Evolutionary conservation across 768 basidiomycete genomes (phyloP).

Genomic region (Lanmaoa rubissima): DNA sequence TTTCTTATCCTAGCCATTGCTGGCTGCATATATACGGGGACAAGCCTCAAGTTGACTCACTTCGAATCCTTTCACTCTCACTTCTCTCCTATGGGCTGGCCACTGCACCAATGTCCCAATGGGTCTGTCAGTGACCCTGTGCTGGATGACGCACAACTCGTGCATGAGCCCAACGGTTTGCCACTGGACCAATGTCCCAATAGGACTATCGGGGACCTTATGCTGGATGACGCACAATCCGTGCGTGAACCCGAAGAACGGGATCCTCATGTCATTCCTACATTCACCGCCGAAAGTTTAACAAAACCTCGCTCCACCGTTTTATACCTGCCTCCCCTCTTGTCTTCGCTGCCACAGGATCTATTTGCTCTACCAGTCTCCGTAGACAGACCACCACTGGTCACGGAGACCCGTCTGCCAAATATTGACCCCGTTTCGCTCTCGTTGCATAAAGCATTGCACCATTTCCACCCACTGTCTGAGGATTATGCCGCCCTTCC

Average conservation of each 20-base stretch:
- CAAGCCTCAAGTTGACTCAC: background rate
- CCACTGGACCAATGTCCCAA: background rate
- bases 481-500: slow-evolving; percentile 58
- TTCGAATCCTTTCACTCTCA: background rate
- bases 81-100: slow-evolving; percentile 19
- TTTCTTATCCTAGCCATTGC: background rate
- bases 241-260: slow-evolving; percentile 16
- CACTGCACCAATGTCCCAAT: background rate
- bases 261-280: slow-evolving; percentile 57
- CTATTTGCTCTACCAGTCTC: slow-evolving; percentile 29
- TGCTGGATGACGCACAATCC: background rate
- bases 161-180: background rate
- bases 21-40: slow-evolving; percentile 9
- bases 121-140: background rate
- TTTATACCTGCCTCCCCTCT: slow-evolving; percentile 80
- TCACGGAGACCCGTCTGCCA: slow-evolving; percentile 76
- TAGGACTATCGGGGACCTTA: background rate
- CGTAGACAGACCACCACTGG: slow-evolving; percentile 41
- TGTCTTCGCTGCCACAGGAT: slow-evolving; percentile 67
- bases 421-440: slow-evolving; percentile 83
- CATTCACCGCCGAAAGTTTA: slow-evolving; percentile 41
- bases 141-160: background rate
- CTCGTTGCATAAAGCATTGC: slow-evolving; percentile 82
- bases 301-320: slow-evolving; percentile 46
- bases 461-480: slow-evolving; percentile 64